Base-by-base conservation (phyloP, 768 basidiomycete species). In the Agrocybe praecox region DNA sequence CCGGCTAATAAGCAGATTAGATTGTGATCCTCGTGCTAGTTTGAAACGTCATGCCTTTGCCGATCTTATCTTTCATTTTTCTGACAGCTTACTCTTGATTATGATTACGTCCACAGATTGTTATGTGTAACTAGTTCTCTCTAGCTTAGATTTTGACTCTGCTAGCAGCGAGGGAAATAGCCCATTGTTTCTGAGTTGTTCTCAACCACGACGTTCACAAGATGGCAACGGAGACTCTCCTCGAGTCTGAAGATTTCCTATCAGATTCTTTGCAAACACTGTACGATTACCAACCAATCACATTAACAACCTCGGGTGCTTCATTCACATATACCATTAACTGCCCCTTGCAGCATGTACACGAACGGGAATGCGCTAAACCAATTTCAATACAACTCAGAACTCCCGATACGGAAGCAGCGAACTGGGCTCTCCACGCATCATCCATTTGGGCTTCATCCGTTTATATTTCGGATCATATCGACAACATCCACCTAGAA, bases 341-440 rank as follows among this genome's bases (percentile, higher is more conserved):
- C 8, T 53, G 40, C 23, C 36, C 36, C 21, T 42, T 51, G 22
- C 11, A 44, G 43, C 61, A 22, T 34, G 26, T 57, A 44, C 50
- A 46, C 51, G 24, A 42, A 34, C 47, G 49, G 17, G 47, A 23
- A 29, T 56, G 52, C 49, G 24, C 21, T 45, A 36, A 42, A 45
- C 43, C 68, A 10, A 54, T 56, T 29, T 63, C 60, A 29, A 76
- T 90, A 49, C 73, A 75, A 0, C 70, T 90, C 43, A 65, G 67
- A 14, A 86, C 81, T 1, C 89, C 90, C 11, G 87, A 91, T 64
- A 87, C 89, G 11, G 73, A 80, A 11, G 73, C 86, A 19, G 74
- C 78, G 17, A 90, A 92, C 64, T 92, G 90, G 90, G 76, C 82
- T 1, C 69, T 92, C 2, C 90, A 93, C 56, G 91, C 90, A 1